Percentiles rank a stretch among this genome's conserved stretches.
Conservation (phyloP, 129 eudicot genomes). For the Cynara cardunculus region DNA sequence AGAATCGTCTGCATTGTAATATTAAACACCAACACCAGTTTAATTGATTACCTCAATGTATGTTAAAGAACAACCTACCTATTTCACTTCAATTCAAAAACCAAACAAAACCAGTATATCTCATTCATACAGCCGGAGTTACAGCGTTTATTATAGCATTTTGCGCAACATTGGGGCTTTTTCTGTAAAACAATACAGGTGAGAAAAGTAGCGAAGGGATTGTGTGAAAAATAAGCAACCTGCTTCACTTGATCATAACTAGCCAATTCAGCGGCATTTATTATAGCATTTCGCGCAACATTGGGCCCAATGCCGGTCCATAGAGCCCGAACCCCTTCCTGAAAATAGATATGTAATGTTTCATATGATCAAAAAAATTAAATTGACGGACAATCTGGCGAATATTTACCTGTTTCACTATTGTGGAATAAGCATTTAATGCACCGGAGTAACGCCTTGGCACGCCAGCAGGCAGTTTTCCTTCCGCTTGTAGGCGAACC, state of each 20-base stretch:
- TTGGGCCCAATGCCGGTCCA: conserved; percentile 98
- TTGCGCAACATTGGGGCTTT: too few relatives aligned
- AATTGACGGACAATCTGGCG: neutral
- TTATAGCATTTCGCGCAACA: conserved; percentile 83
- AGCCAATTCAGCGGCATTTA: conserved; percentile 94
- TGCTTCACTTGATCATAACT: conserved; percentile 98
- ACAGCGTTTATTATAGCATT: too few relatives aligned
- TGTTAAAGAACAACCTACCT: too few relatives aligned
- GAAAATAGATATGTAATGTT: conserved; percentile 1
- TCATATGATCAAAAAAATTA: neutral
- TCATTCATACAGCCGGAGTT: too few relatives aligned
- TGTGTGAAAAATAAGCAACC: too few relatives aligned
- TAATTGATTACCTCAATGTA: too few relatives aligned
- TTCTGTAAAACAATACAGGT: too few relatives aligned
- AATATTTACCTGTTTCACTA: conserved; percentile 57
- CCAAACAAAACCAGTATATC: too few relatives aligned
- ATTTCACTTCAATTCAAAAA: too few relatives aligned
- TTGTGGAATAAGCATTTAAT: conserved; percentile 72
- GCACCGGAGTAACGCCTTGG: conserved; percentile 90
- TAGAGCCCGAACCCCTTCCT: conserved; percentile 82
- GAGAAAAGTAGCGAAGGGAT: too few relatives aligned
- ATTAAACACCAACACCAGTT: too few relatives aligned
- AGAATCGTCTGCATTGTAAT: conserved; percentile 61
- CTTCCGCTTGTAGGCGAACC: conserved; percentile 87
- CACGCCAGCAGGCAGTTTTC: conserved; percentile 68